Conservation (phyloP, 176 grass and related monocot species). For the Ananas comosus region DNA sequence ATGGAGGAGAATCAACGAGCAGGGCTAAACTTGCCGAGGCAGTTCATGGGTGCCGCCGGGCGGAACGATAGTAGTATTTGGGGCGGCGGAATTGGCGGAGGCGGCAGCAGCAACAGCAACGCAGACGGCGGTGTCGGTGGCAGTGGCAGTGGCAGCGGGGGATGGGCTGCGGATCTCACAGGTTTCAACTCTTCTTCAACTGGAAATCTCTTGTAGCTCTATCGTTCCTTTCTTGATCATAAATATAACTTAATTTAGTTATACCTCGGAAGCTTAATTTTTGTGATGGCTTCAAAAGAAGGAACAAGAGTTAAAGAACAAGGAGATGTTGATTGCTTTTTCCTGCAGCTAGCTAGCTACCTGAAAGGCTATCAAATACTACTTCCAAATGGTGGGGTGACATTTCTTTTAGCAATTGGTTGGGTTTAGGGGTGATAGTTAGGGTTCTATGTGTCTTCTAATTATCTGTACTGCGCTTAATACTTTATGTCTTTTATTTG, state of each 20-base stretch:
- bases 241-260: not conserved
- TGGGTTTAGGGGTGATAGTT: not conserved
- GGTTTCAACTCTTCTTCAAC: slow-evolving; percentile 50
- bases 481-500: not conserved
- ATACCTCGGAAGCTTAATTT: slow-evolving; percentile 1
- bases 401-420: not conserved
- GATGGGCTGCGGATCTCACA: slow-evolving; percentile 54
- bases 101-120: not conserved
- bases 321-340: not conserved
- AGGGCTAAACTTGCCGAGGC: slow-evolving; percentile 36
- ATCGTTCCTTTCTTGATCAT: not conserved
- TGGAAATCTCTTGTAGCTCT: slow-evolving; percentile 26
- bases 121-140: slow-evolving; percentile 7
- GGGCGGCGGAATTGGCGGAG: slow-evolving; percentile 23
- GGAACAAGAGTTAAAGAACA: not conserved
- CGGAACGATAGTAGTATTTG: slow-evolving; percentile 27
- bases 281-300: slow-evolving; percentile 9
- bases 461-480: not conserved
- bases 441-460: not conserved
- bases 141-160: slow-evolving; percentile 14
- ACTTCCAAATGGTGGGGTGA: not conserved
- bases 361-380: not conserved
- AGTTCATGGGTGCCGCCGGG: slow-evolving; percentile 37
- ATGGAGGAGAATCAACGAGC: slow-evolving; percentile 30
- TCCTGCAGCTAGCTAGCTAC: not conserved